Percentiles rank a stretch among this genome's conserved stretches.
phyloP scores from a whole-genome alignment of 2,329 filamentous ascomycete species.

The Scopulariopsis brevicaulis region DNA sequence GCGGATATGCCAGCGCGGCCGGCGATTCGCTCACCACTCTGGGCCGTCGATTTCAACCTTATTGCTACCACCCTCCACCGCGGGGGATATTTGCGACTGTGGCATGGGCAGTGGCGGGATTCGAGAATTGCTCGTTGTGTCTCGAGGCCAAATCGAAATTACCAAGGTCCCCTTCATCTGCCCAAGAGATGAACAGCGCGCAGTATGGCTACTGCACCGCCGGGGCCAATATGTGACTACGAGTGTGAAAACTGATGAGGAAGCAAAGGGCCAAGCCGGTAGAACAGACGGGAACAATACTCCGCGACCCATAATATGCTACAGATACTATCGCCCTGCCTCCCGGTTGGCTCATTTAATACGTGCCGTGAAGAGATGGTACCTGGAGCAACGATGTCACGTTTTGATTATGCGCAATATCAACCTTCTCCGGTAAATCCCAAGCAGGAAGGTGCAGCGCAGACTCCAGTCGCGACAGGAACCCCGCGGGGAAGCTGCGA shows the following conservation, averaged over 20 bases:
- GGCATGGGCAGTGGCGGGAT: too few relatives aligned
- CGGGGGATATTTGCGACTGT: not conserved
- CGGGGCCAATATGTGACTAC: too few relatives aligned
- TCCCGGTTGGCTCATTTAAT: not conserved
- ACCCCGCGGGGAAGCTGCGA: not conserved
- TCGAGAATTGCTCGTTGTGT: too few relatives aligned
- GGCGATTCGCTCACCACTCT: not conserved
- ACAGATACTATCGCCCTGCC: not conserved
- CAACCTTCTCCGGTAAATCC: not conserved
- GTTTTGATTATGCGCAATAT: not conserved
- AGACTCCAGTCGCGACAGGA: not conserved
- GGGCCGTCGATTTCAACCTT: not conserved
- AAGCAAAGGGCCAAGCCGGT: too few relatives aligned
- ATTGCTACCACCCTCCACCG: not conserved
- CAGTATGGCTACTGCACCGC: too few relatives aligned
- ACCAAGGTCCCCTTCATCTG: too few relatives aligned
- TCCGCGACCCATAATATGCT: too few relatives aligned
- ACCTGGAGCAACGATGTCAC: not conserved
- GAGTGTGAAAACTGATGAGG: too few relatives aligned
- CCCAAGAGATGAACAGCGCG: too few relatives aligned
- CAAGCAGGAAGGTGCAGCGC: not conserved
- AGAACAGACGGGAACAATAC: too few relatives aligned
- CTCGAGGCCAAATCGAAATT: too few relatives aligned
- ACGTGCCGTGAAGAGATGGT: not conserved
- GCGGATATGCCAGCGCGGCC: not conserved